These are phyloP conservation scores for Tylopilus rubrobrunneus DNA, from an alignment of 768 basidiomycete genomes.

Conservation along the genomic window DNA sequence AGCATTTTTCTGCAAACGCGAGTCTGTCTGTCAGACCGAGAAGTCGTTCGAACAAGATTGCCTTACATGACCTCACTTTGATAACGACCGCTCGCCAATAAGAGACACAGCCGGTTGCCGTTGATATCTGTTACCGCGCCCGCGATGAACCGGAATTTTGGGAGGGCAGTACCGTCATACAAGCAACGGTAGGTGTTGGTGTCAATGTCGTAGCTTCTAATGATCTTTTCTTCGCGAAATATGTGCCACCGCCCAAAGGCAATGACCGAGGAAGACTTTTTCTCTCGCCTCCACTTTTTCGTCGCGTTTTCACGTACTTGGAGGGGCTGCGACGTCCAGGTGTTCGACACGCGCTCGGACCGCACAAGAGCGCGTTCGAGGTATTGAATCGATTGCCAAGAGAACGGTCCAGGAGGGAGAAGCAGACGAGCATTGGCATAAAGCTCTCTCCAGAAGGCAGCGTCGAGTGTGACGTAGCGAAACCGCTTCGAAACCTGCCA, in stretches of 20 bases:
- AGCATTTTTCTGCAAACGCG: not conserved
- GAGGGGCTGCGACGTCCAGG: not conserved
- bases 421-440: not conserved
- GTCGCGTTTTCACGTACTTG: not conserved
- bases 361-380: not conserved
- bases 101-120: not conserved
- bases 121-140: not conserved
- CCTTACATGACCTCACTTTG: not conserved
- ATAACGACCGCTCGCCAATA: not conserved
- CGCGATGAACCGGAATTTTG: not conserved
- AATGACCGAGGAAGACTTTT: not conserved
- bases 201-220: not conserved
- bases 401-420: not conserved
- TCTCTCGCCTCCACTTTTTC: not conserved
- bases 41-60: not conserved
- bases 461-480: no score
- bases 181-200: not conserved
- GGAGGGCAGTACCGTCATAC: not conserved
- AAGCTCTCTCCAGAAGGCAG: not conserved
- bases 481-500: no score
- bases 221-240: not conserved
- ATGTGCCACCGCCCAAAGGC: not conserved
- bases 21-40: not conserved
- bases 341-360: not conserved
- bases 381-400: not conserved